Percentiles rank a stretch among this genome's conserved stretches.
Evolutionary conservation across 2,329 filamentous ascomycete species (phyloP).

Genomic region (Blumeria hordei): DNA sequence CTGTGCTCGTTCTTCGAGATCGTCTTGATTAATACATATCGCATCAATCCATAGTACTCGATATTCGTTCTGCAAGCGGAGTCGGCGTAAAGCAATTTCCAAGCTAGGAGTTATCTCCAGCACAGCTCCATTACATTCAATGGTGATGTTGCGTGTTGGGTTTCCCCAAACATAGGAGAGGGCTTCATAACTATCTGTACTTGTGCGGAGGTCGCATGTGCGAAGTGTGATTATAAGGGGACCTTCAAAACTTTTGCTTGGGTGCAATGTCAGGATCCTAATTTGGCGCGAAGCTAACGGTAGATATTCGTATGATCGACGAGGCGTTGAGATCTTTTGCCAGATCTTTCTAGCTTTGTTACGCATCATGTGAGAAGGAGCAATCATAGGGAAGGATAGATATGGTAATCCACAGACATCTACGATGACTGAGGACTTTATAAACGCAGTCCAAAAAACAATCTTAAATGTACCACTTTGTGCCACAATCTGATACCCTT

Average conservation of each 20-base stretch:
- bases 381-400: no score
- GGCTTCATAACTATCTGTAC: slow-evolving; percentile 3
- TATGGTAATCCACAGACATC: no score
- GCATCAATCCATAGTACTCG: slow-evolving; percentile 1
- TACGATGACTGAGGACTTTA: no score
- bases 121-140: slow-evolving; percentile 2
- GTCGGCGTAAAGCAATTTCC: slow-evolving; percentile 1
- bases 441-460: no score
- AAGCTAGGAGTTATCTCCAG: slow-evolving; percentile 2
- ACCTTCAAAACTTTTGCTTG: neutral
- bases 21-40: slow-evolving; percentile 2
- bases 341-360: neutral
- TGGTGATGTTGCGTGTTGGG: slow-evolving; percentile 1
- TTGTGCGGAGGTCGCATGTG: neutral
- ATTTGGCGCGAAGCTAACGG: slow-evolving; percentile 2
- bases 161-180: slow-evolving; percentile 6
- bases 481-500: no score
- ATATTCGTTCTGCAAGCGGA: neutral
- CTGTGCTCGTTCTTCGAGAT: slow-evolving; percentile 1
- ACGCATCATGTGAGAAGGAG: neutral
- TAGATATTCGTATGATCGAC: neutral
- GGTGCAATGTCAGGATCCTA: slow-evolving; percentile 2
- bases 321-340: neutral
- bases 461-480: no score
- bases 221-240: slow-evolving; percentile 2